A percentile compares a stretch with the other conserved stretches of the same genome.
phyloP scores from a whole-genome alignment of 1,284 basidiomycete genomes.

The Cutaneotrichosporon spelunceum region DNA sequence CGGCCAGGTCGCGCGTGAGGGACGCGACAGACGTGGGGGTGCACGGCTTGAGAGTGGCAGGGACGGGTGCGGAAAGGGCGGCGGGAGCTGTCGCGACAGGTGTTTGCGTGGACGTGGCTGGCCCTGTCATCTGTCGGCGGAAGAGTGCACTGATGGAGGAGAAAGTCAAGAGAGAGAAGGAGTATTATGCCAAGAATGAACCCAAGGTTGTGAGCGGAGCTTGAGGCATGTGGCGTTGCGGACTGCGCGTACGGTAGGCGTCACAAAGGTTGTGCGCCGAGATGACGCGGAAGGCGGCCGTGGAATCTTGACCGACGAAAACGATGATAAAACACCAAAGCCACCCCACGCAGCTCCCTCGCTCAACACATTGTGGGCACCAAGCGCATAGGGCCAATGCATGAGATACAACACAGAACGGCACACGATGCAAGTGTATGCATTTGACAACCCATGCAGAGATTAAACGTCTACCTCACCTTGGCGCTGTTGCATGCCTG shows the following conservation, averaged over 20 bases:
- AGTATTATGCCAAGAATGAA: neutral
- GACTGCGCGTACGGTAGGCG: neutral
- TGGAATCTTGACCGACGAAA: neutral
- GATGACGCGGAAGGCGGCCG: neutral
- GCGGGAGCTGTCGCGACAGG: neutral
- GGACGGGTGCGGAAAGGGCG: neutral
- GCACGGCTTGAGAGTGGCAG: neutral
- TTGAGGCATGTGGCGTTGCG: neutral
- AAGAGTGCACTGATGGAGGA: neutral
- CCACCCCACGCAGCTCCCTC: neutral
- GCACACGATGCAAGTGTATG: neutral
- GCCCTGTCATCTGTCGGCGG: neutral
- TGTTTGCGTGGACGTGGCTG: neutral
- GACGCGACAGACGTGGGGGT: neutral
- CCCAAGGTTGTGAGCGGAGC: neutral
- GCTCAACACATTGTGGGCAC: neutral
- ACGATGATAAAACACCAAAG: neutral
- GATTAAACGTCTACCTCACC: neutral
- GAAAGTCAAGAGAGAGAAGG: neutral
- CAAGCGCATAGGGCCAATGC: neutral
- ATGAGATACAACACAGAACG: neutral
- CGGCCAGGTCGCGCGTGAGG: neutral
- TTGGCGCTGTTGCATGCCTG: neutral
- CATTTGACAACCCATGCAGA: neutral
- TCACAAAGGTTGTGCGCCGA: neutral